These are phyloP conservation scores for Schizosaccharomyces pombe DNA, from an alignment of 805 yeast genomes.

Conservation along the genomic window DNA sequence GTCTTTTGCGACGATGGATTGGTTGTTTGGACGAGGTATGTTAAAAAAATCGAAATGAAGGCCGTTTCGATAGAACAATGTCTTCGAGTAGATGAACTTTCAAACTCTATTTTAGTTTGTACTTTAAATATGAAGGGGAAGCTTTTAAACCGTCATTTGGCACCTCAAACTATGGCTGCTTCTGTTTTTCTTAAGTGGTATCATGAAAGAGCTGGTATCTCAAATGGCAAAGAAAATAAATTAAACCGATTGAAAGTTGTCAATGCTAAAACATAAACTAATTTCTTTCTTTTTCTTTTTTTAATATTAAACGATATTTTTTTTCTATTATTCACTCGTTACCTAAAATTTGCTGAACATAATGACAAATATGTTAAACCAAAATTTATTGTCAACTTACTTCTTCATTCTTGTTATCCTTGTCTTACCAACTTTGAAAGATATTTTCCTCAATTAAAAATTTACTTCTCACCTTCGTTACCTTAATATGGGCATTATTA, in stretches of 20 bases:
- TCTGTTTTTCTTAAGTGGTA: background rate
- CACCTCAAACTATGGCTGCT: background rate
- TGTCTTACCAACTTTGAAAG: no score
- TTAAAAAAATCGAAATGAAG: background rate
- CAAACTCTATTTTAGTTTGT: background rate
- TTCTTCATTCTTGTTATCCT: no score
- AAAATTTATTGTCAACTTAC: no score
- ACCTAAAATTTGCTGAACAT: no score
- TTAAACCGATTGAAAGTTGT: background rate
- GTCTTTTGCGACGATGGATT: conserved; percentile 2
- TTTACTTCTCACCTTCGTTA: no score
- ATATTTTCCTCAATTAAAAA: no score
- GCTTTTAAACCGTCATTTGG: background rate
- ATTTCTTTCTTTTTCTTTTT: background rate
- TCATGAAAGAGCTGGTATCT: background rate
- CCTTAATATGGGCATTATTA: no score
- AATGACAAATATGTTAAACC: no score
- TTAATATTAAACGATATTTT: background rate
- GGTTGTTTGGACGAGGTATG: background rate
- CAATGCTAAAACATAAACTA: background rate
- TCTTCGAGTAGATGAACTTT: background rate
- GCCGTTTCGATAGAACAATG: background rate
- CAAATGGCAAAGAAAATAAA: background rate
- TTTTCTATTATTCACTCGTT: no score
- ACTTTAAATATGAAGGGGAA: background rate